Base-by-base conservation (phyloP, 495 filamentous ascomycete species). In the Tuber borchii region DNA sequence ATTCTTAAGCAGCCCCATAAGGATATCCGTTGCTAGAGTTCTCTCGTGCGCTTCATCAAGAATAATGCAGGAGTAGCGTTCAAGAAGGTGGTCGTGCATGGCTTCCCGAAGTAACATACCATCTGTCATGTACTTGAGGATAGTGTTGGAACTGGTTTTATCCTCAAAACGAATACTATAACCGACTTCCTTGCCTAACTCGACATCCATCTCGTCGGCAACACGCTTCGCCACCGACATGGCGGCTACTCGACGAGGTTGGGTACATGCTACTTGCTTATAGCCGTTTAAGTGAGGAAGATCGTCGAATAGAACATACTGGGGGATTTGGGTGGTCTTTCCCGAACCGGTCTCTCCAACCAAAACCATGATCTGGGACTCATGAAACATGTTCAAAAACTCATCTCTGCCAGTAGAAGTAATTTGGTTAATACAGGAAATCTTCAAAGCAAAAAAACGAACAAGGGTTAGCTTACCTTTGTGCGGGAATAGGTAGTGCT, bases 191-290 rank as follows among this genome's bases (percentile, higher is more conserved):
- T 97, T 91, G 69, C 96, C 96, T 40, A 99, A 86, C 26, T 88
- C 88, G 76, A 98, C 95, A 84, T 98, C 96, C 90, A 98, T 90
- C 84, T 99, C 96, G 81, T 95, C 88, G 31, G 96, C 94, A 26
- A 99, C 96, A 92, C 96, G 95, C 84, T 98, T 93, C 40, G 96
- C 96, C 26, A 99, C 96, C 46, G 95, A 97, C 96, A 97, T 98
- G 77, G 96, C 96, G 56, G 96, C 96, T 68, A 99, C 96, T 87
- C 96, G 91, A 83, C 96, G 92, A 79, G 96, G 96, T 84, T 99
- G 95, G 9, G 95, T 99, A 88, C 95, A 99, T 74, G 95, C 95
- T 51, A 99, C 91, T 85, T 97, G 89, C 86, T 97, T 97, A 80
- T 87, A 85, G 71, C 86, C 85, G 79, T 91, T 89, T 46, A 89